Conservation (phyloP, 2,329 filamentous ascomycete species). For the Cladosporium cucumerinum region DNA sequence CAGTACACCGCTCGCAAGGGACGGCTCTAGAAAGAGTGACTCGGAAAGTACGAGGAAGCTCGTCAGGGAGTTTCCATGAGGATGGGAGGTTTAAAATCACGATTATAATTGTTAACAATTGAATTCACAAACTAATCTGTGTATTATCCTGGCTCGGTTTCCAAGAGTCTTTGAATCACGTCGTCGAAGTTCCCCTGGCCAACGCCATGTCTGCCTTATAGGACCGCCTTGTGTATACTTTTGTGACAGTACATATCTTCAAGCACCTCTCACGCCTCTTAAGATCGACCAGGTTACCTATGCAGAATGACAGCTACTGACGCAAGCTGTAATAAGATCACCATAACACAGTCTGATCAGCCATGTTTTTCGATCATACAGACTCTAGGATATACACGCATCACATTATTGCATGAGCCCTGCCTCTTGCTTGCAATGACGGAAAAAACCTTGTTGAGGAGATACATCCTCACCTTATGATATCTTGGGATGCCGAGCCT, state of each 20-base stretch:
- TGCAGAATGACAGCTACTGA: not conserved
- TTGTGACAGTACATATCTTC: not conserved
- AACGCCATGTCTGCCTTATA: not conserved
- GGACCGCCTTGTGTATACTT: not conserved
- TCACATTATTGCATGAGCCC: not conserved
- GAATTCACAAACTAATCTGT: not conserved
- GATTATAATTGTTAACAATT: not conserved
- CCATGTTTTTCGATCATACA: not conserved
- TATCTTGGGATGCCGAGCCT: not conserved
- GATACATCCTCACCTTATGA: not conserved
- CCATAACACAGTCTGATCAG: not conserved
- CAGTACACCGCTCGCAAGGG: not conserved
- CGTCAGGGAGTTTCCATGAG: not conserved
- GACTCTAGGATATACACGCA: not conserved
- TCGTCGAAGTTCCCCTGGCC: not conserved
- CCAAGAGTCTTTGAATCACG: not conserved
- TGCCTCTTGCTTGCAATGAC: not conserved
- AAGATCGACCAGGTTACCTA: not conserved
- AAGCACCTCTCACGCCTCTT: not conserved
- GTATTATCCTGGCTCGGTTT: not conserved
- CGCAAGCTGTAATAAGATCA: not conserved
- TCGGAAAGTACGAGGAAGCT: constrained; percentile 10
- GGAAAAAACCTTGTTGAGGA: not conserved
- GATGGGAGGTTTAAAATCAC: not conserved
- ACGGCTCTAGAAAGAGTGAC: not conserved